Base-by-base conservation (phyloP, 2,329 filamentous ascomycete genomes). In the Pseudophaeomoniella oleicola region DNA sequence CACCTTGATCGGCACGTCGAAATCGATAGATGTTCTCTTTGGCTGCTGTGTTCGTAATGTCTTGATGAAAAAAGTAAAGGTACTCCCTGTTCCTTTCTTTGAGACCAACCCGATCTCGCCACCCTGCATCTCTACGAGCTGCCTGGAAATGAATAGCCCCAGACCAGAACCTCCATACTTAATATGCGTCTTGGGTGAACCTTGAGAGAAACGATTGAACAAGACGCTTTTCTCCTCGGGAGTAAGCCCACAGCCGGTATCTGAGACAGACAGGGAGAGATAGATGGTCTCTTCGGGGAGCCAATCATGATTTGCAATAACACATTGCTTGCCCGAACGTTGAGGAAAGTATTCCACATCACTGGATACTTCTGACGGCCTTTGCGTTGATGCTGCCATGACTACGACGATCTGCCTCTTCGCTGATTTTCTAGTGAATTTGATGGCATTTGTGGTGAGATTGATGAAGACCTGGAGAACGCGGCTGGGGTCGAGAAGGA, bases 381-480 rank as follows among this genome's bases (percentile, higher is more conserved):
- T 55, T 16, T 54, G 41, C 3, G 38, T 50, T 3, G 64, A 63
- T 3, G 67, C 69, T 6, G 60, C 65, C 10, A 72, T 55, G 2
- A 62, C 63, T 10, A 73, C 65, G 11, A 58, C 63, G 37, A 72
- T 70, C 54, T 60, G 35, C 19, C 63, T 50, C 1, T 15, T 40
- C 29, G 42, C 41, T 3, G 74, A 67, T n/a, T 62, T 69, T 13
- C 66, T 62, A 15, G 82, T 87, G 49, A 86, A 87, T 47, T 87
- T 87, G 53, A 87, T 75, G 0, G 81, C 79, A 47, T 87, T 87
- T 4, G 79, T 81, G 3, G 81, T 70, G 1, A 88, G 65, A 46
- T 87, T 88, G 52, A 87, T 84, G 2, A 86, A 63, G 1, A 86
- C 77, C 54, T 87, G 81, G 37, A 81, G 68, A 35, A 87, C 72